Evolutionary conservation across 306 rosid species (phyloP).

Genomic region (Gleditsia sinensis): DNA sequence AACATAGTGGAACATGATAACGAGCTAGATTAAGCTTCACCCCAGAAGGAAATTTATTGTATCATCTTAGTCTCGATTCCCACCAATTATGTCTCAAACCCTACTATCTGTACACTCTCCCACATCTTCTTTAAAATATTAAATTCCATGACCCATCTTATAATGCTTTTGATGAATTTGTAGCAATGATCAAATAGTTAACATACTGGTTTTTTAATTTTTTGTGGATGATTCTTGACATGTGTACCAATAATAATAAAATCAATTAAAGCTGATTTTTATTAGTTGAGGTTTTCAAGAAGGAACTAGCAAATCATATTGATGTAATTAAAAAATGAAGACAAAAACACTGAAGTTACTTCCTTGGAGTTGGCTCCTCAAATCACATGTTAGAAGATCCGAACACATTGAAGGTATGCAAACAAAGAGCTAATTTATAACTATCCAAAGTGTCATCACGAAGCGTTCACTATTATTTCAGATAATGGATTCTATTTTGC

Average conservation of each 20-base stretch:
- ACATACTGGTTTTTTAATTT: not conserved
- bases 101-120: too few relatives aligned
- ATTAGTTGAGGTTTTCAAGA: conserved; percentile 12
- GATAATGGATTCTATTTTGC: not conserved
- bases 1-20: not conserved
- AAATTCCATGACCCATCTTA: too few relatives aligned
- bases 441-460: conserved; percentile 49
- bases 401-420: conserved; percentile 34
- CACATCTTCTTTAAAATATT: too few relatives aligned
- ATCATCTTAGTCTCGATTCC: too few relatives aligned
- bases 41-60: too few relatives aligned
- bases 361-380: conserved; percentile 32
- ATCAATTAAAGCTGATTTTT: too few relatives aligned
- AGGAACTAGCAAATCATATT: too few relatives aligned
- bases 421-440: conserved; percentile 39
- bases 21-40: too few relatives aligned
- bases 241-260: too few relatives aligned
- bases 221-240: too few relatives aligned
- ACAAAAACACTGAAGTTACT: conserved; percentile 28
- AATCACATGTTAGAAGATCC: conserved; percentile 48
- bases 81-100: too few relatives aligned
- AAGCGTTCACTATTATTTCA: conserved; percentile 35
- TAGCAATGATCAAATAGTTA: not conserved
- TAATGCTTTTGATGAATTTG: not conserved
- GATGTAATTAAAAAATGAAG: conserved; percentile 3